These are phyloP conservation scores for Aureobasidium musti DNA, from an alignment of 2,329 filamentous ascomycete species.

Conservation along the genomic window DNA sequence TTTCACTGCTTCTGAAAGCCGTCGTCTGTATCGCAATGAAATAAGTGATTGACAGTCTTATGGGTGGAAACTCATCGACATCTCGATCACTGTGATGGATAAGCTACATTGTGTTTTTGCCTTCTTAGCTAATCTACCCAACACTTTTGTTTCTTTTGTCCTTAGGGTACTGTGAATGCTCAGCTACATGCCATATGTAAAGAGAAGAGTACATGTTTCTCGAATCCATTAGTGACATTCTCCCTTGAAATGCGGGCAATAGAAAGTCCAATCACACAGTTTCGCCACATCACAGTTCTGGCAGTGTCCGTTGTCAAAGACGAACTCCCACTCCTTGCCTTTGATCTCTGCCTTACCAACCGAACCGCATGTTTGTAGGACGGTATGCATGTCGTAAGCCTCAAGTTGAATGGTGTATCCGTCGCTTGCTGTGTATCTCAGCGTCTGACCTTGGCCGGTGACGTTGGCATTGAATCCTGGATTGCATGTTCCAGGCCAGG, in stretches of 20 bases:
- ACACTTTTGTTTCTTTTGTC: too few relatives aligned
- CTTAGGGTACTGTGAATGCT: too few relatives aligned
- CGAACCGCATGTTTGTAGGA: neutral
- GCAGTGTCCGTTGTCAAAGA: neutral
- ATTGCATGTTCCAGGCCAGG: neutral
- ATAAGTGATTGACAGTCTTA: too few relatives aligned
- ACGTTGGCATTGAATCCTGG: neutral
- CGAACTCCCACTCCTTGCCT: neutral
- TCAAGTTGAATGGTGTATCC: neutral
- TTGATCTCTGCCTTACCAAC: neutral
- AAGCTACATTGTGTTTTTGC: too few relatives aligned
- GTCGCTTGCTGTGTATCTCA: neutral
- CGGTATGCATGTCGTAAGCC: neutral
- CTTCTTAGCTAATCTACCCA: too few relatives aligned
- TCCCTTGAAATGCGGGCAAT: neutral
- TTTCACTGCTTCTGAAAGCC: too few relatives aligned
- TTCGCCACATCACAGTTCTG: neutral
- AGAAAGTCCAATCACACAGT: neutral
- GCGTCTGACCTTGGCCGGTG: neutral
- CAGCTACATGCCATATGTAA: too few relatives aligned
- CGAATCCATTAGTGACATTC: conserved; percentile 3
- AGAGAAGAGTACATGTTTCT: too few relatives aligned
- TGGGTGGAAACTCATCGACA: too few relatives aligned
- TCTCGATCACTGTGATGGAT: too few relatives aligned
- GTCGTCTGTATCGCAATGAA: too few relatives aligned